Conservation (phyloP, 805 yeast genomes). For the Metschnikowia borealis region DNA sequence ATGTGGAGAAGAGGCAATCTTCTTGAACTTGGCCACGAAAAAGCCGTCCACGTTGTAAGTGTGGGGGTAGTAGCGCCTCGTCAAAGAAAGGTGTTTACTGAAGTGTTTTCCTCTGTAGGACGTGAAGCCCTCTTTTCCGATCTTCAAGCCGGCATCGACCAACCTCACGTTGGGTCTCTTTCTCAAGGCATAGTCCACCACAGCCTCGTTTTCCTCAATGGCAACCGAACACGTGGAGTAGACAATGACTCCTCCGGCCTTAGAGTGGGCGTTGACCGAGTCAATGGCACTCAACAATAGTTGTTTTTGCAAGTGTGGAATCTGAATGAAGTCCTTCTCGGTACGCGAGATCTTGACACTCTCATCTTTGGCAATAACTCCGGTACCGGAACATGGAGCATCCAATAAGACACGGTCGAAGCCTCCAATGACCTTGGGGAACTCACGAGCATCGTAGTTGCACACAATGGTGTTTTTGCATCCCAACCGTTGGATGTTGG, state of each 20-base stretch:
- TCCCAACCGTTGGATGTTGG: slow-evolving; percentile 95
- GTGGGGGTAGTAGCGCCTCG: slow-evolving; percentile 97
- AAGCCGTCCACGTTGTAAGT: slow-evolving; percentile 98
- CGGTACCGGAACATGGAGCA: slow-evolving; percentile 99
- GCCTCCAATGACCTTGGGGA: slow-evolving; percentile 97
- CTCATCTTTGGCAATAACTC: slow-evolving; percentile 97
- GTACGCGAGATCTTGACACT: slow-evolving; percentile 90
- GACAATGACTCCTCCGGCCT: slow-evolving; percentile 90
- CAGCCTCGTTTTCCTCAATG: slow-evolving; percentile 97
- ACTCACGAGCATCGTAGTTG: slow-evolving; percentile 96
- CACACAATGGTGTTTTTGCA: slow-evolving; percentile 96
- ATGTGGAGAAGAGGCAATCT: slow-evolving; percentile 80
- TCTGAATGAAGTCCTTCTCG: slow-evolving; percentile 92
- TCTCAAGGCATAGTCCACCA: slow-evolving; percentile 94
- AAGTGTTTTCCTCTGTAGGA: slow-evolving; percentile 91
- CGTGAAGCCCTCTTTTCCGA: slow-evolving; percentile 95
- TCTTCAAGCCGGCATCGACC: slow-evolving; percentile 86
- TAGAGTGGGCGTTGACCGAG: slow-evolving; percentile 89
- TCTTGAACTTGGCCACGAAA: slow-evolving; percentile 93
- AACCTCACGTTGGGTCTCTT: slow-evolving; percentile 94
- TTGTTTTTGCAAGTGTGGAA: slow-evolving; percentile 96
- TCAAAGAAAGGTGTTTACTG: slow-evolving; percentile 68
- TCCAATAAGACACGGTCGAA: slow-evolving; percentile 91
- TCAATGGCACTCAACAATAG: slow-evolving; percentile 91
- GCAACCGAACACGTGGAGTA: slow-evolving; percentile 98